Evolutionary conservation across 306 rosid species (phyloP).

Genomic region (Malus asiatica): DNA sequence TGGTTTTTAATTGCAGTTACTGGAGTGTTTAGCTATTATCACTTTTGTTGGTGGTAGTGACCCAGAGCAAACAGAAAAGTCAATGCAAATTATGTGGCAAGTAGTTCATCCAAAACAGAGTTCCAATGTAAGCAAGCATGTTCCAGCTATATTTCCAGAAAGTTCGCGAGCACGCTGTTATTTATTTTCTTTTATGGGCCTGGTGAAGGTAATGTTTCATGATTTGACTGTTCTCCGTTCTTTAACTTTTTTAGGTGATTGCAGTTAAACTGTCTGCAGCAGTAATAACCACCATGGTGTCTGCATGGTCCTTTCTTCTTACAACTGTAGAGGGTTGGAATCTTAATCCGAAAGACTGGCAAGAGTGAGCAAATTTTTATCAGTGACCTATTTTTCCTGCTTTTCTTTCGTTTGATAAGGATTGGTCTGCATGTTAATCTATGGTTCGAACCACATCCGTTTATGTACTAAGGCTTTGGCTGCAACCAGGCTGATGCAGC

Average conservation of each 20-base stretch:
- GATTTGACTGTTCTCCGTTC: not conserved
- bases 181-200: not conserved
- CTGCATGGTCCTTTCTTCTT: conserved; percentile 91
- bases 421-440: not conserved
- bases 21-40: conserved; percentile 81
- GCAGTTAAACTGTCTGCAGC: conserved; percentile 64
- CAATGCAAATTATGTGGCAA: conserved; percentile 93
- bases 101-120: conserved; percentile 75
- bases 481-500: not conserved
- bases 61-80: conserved; percentile 72
- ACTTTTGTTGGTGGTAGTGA: conserved; percentile 81
- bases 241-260: conserved; percentile 44
- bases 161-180: not conserved
- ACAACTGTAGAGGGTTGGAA: conserved; percentile 54
- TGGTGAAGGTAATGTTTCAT: not conserved
- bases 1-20: conserved; percentile 46
- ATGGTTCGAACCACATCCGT: not conserved
- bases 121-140: conserved; percentile 48
- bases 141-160: not conserved
- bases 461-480: not conserved
- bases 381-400: not conserved
- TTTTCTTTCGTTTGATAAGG: not conserved
- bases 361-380: conserved; percentile 48
- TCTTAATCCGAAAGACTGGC: conserved; percentile 75
- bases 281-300: conserved; percentile 57